These are phyloP conservation scores for Podospora sp. DNA, from an alignment of 495 filamentous ascomycete genomes.

Conservation along the genomic window DNA sequence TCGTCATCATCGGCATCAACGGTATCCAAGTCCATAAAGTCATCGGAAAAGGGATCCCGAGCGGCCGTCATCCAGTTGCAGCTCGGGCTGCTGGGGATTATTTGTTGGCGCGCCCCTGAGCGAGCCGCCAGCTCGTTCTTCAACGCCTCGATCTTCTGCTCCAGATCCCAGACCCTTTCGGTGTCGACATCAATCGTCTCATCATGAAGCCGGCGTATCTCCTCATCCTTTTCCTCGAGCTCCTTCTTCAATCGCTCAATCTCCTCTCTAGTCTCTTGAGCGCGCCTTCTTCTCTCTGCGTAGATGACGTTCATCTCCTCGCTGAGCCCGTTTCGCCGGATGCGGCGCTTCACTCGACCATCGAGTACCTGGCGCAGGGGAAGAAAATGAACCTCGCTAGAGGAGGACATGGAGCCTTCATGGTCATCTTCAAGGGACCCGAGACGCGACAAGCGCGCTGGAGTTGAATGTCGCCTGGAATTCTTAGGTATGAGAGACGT, in stretches of 20 bases:
- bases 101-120: slow-evolving; percentile 28
- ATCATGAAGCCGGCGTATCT: slow-evolving; percentile 53
- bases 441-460: slow-evolving; percentile 25
- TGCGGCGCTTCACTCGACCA: slow-evolving; percentile 68
- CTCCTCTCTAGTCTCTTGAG: slow-evolving; percentile 43
- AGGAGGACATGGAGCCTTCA: slow-evolving; percentile 35
- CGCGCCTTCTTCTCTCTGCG: slow-evolving; percentile 54
- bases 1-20: slow-evolving; percentile 33
- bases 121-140: slow-evolving; percentile 36
- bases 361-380: slow-evolving; percentile 72
- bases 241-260: slow-evolving; percentile 56
- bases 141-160: slow-evolving; percentile 41
- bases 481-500: slow-evolving; percentile 57
- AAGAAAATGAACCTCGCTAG: slow-evolving; percentile 51
- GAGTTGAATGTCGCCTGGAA: slow-evolving; percentile 49
- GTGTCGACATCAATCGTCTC: slow-evolving; percentile 50
- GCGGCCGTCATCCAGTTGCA: slow-evolving; percentile 49
- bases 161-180: slow-evolving; percentile 46
- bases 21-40: slow-evolving; percentile 42
- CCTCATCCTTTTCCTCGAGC: slow-evolving; percentile 52
- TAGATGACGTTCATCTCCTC: slow-evolving; percentile 72
- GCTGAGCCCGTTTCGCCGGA: slow-evolving; percentile 71
- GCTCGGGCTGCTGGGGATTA: slow-evolving; percentile 30
- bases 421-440: slow-evolving; percentile 29
- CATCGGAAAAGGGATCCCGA: slow-evolving; percentile 45